These are phyloP conservation scores for Eimeria acervulina DNA, from an alignment of 169 alveolate species.

Conservation along the genomic window DNA sequence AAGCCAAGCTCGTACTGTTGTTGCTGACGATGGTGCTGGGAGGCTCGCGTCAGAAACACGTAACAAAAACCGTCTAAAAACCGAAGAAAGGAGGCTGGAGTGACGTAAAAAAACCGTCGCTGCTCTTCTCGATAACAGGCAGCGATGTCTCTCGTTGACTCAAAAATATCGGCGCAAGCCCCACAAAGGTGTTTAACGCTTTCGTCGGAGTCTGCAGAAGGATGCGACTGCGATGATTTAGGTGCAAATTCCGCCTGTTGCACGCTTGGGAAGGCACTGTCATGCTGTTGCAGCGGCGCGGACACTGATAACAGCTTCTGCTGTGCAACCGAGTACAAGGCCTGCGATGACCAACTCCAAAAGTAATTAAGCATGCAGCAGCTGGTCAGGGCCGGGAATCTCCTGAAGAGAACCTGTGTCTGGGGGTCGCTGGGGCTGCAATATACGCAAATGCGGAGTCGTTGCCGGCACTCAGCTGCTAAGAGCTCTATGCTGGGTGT, in stretches of 20 bases:
- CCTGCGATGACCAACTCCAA: constrained; percentile 94
- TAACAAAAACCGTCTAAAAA: constrained; percentile 95
- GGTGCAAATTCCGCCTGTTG: not conserved
- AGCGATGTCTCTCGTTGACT: constrained; percentile 91
- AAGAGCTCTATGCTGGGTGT: not conserved
- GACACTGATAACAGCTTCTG: constrained; percentile 49
- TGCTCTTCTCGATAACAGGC: constrained; percentile 91
- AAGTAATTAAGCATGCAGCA: constrained; percentile 98
- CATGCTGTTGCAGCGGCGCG: constrained; percentile 63
- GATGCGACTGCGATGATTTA: not conserved
- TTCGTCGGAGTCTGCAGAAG: not conserved
- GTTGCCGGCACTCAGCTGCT: constrained; percentile 73
- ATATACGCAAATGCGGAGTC: constrained; percentile 60
- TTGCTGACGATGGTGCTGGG: constrained; percentile 90
- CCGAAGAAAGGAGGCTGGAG: constrained; percentile 97
- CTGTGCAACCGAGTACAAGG: constrained; percentile 87
- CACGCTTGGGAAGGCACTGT: constrained; percentile 20
- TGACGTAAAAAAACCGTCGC: constrained; percentile 96
- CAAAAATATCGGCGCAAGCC: constrained; percentile 95
- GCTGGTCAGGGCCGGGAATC: constrained; percentile 98
- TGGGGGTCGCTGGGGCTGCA: constrained; percentile 68
- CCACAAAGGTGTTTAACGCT: constrained; percentile 55
- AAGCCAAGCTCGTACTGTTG: constrained; percentile 96
- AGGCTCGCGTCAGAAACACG: constrained; percentile 94
- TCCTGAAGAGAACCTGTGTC: constrained; percentile 85